Conservation (phyloP, 2,329 filamentous ascomycete genomes). For the Lecanosticta acicola region DNA sequence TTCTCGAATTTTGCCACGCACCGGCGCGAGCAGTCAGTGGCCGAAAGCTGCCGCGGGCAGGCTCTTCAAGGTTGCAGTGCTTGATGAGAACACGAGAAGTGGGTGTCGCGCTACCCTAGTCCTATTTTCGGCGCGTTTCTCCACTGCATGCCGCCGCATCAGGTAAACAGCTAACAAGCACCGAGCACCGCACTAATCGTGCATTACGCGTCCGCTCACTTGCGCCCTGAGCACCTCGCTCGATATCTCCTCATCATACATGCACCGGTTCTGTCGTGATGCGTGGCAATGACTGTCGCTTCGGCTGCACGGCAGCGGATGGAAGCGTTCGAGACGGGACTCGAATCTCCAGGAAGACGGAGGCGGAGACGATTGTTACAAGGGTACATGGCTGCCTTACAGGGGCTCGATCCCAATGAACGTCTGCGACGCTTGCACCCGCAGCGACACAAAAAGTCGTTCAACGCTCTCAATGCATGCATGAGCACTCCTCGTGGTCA, state of each 20-base stretch:
- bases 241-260: no score
- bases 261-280: no score
- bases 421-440: no score
- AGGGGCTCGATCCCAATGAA: not conserved
- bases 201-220: slow-evolving; percentile 3
- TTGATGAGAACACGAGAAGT: slow-evolving; percentile 6
- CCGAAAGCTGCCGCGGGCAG: no score
- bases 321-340: not conserved
- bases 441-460: no score
- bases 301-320: not conserved
- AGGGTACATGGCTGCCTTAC: not conserved
- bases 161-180: slow-evolving; percentile 4
- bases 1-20: slow-evolving; percentile 1
- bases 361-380: not conserved
- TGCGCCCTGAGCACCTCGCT: not conserved
- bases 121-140: slow-evolving; percentile 1
- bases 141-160: not conserved
- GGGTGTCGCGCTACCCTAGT: slow-evolving; percentile 2
- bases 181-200: no score
- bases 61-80: not conserved
- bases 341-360: not conserved
- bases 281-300: no score
- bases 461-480: no score
- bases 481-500: no score
- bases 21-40: no score